These are phyloP conservation scores for Xerocomus brunneocitrinus DNA, from an alignment of 768 basidiomycete genomes.

Conservation along the genomic window DNA sequence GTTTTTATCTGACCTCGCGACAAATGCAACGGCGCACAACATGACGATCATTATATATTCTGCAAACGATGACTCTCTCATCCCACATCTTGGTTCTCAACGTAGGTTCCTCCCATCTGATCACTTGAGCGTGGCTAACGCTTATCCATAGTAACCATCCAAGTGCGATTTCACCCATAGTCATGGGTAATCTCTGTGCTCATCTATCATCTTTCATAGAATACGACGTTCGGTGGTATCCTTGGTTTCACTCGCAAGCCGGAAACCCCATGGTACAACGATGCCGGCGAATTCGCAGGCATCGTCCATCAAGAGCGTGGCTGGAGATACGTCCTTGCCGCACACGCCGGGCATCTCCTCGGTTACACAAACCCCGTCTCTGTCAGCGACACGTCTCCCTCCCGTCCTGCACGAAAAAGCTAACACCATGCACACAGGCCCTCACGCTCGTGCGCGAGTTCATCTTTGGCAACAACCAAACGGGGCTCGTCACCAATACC, in stretches of 20 bases:
- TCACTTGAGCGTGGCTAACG: constrained; percentile 2
- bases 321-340: constrained; percentile 42
- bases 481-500: constrained; percentile 47
- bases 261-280: constrained; percentile 63
- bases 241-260: constrained; percentile 70
- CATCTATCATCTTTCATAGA: constrained; percentile 35
- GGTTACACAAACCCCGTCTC: constrained; percentile 33
- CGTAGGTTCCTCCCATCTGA: constrained; percentile 32
- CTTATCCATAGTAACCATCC: constrained; percentile 46
- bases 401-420: neutral
- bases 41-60: constrained; percentile 58
- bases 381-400: constrained; percentile 36
- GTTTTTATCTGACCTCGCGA: constrained; percentile 62
- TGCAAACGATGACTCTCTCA: constrained; percentile 65
- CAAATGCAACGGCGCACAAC: constrained; percentile 51
- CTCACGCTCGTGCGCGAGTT: constrained; percentile 62
- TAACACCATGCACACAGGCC: constrained; percentile 37
- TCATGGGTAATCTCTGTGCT: neutral
- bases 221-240: constrained; percentile 75
- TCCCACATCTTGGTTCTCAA: constrained; percentile 61
- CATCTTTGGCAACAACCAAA: constrained; percentile 56
- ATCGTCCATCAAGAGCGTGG: constrained; percentile 72
- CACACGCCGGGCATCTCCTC: constrained; percentile 39
- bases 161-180: constrained; percentile 32
- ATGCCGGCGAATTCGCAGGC: constrained; percentile 55